phyloP scores from a whole-genome alignment of 176 grass and related monocot species.

The Oryza meyeriana region DNA sequence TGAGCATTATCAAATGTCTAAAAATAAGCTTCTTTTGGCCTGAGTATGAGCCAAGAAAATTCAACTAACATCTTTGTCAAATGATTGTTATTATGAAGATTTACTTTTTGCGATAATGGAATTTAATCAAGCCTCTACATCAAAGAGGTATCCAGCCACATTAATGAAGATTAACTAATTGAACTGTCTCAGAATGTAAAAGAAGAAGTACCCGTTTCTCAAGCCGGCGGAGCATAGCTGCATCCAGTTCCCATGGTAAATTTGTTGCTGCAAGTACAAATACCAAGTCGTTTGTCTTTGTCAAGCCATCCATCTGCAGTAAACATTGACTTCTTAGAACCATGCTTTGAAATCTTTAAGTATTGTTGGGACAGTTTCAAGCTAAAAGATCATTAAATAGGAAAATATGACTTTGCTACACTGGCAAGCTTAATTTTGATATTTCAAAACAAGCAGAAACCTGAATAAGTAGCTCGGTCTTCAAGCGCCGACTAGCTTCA shows the following conservation, averaged over 20 bases:
- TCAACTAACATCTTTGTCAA: neutral
- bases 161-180: neutral
- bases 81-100: neutral
- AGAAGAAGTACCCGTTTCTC: constrained; percentile 61
- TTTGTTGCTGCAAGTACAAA: constrained; percentile 98
- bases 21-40: neutral
- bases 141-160: too few relatives aligned
- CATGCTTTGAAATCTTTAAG: neutral
- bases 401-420: neutral
- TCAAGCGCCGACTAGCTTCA: constrained; percentile 89
- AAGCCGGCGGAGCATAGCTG: constrained; percentile 86
- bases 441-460: constrained; percentile 25
- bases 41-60: neutral
- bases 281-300: constrained; percentile 86
- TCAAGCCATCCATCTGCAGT: constrained; percentile 96
- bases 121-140: neutral
- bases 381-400: neutral
- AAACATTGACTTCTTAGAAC: constrained; percentile 24
- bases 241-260: constrained; percentile 94
- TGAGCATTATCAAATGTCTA: neutral
- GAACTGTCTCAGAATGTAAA: neutral
- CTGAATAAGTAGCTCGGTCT: constrained; percentile 95
- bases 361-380: neutral
- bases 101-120: neutral
- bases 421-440: neutral